These are phyloP conservation scores for Phlyctochytrium arcticum DNA, from an alignment of 192 early-diverging fungal species.

Conservation along the genomic window DNA sequence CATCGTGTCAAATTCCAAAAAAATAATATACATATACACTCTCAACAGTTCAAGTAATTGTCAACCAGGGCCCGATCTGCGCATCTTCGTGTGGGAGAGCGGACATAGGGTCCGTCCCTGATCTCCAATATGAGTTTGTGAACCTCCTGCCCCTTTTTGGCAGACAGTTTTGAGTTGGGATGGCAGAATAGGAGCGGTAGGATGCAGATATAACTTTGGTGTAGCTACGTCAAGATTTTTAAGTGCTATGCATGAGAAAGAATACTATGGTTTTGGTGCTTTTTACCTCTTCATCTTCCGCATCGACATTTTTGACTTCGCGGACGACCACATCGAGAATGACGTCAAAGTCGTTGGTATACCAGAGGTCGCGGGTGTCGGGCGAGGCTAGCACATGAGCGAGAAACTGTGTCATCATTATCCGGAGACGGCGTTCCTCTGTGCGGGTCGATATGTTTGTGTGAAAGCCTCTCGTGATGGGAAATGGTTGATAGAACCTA, in stretches of 20 bases:
- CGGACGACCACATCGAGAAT: conserved; percentile 83
- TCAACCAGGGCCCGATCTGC: conserved; percentile 34
- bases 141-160: neutral
- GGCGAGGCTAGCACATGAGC: conserved; percentile 64
- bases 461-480: neutral
- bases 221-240: conserved; percentile 23
- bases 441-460: neutral
- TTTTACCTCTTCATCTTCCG: conserved; percentile 53
- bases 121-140: conserved; percentile 10
- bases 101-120: conserved; percentile 17
- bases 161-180: neutral
- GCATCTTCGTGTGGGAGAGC: conserved; percentile 1
- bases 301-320: conserved; percentile 72
- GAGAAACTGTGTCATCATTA: conserved; percentile 58
- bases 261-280: neutral
- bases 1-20: too few species aligned
- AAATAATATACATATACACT: too few species aligned
- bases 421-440: conserved; percentile 4
- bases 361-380: conserved; percentile 67
- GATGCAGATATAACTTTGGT: conserved; percentile 37
- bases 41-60: too few species aligned
- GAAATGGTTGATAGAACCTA: conserved; percentile 21
- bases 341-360: conserved; percentile 88
- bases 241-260: neutral
- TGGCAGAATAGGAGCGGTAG: conserved; percentile 27